phyloP scores from a whole-genome alignment of 2,329 filamentous ascomycete genomes.

The Pseudocercospora pini-densiflorae region DNA sequence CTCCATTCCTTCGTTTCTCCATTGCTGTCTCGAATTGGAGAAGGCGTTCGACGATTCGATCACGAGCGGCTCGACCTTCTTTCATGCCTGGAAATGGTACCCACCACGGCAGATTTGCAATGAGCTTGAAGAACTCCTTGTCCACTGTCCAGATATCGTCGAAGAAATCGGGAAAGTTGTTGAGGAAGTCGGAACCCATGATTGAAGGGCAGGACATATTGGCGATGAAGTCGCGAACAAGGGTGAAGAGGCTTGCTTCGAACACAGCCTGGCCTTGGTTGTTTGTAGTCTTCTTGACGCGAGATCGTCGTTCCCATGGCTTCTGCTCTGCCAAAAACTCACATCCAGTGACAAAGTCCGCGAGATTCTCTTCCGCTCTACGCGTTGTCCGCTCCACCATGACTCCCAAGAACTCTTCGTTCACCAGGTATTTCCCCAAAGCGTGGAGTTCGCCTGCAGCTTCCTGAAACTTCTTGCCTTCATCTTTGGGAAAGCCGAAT shows the following conservation, averaged over 20 bases:
- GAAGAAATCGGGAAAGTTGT: constrained; percentile 57
- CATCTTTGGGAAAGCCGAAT: constrained; percentile 46
- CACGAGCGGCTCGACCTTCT: constrained; percentile 48
- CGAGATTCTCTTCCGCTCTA: constrained; percentile 51
- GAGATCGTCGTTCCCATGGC: constrained; percentile 62
- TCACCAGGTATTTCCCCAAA: constrained; percentile 49
- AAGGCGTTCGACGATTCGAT: constrained; percentile 32
- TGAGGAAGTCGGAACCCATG: no score
- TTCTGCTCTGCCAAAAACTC: constrained; percentile 64
- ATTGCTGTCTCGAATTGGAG: constrained; percentile 37
- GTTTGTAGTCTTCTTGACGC: constrained; percentile 42
- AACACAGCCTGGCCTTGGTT: constrained; percentile 48
- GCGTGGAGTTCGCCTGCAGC: constrained; percentile 41
- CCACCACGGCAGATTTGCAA: constrained; percentile 60
- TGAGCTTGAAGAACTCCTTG: constrained; percentile 56
- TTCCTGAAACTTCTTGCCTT: constrained; percentile 43
- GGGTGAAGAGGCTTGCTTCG: constrained; percentile 56
- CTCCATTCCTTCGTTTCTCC: constrained; percentile 36
- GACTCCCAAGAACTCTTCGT: constrained; percentile 51
- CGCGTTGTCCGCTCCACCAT: constrained; percentile 45
- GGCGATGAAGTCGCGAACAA: constrained; percentile 63
- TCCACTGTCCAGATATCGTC: constrained; percentile 62
- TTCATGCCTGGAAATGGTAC: constrained; percentile 57
- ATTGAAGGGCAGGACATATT: constrained; percentile 53
- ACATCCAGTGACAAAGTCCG: constrained; percentile 63